Evolutionary conservation across 1,284 basidiomycete genomes (phyloP).

Genomic region (Austroboletus novae-zelandiae): DNA sequence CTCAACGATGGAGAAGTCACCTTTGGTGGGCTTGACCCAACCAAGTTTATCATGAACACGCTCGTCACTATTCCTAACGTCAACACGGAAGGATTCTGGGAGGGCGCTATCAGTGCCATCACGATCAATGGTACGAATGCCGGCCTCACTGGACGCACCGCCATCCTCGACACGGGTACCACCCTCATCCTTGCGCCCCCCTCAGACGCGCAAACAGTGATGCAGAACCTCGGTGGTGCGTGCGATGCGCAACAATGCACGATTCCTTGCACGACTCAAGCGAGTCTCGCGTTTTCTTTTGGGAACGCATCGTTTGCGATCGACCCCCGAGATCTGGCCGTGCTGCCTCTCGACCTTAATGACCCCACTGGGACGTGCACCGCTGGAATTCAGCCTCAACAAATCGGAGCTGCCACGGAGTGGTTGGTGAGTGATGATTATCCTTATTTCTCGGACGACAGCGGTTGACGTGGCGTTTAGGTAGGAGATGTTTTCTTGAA

Average conservation of each 20-base stretch:
- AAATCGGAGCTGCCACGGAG: constrained; percentile 58
- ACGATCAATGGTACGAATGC: constrained; percentile 55
- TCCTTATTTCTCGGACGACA: not conserved
- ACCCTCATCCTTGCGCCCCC: constrained; percentile 64
- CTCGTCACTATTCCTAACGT: constrained; percentile 60
- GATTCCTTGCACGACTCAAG: constrained; percentile 73
- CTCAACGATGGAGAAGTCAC: constrained; percentile 80
- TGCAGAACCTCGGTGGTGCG: constrained; percentile 61
- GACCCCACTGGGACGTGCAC: constrained; percentile 69
- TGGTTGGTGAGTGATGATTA: constrained; percentile 59
- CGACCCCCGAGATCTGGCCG: constrained; percentile 67
- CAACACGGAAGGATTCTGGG: constrained; percentile 74
- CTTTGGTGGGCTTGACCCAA: constrained; percentile 75
- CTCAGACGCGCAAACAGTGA: constrained; percentile 55
- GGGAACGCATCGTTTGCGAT: constrained; percentile 63
- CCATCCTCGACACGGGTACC: constrained; percentile 80
- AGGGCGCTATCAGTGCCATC: constrained; percentile 58
- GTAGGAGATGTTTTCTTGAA: constrained; percentile 74
- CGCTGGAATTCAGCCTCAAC: constrained; percentile 70
- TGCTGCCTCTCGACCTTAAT: constrained; percentile 60
- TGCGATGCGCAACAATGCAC: constrained; percentile 68
- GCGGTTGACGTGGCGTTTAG: constrained; percentile 28
- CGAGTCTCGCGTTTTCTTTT: constrained; percentile 67
- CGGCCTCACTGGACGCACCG: constrained; percentile 57
- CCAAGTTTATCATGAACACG: constrained; percentile 59